Percentiles rank a stretch among this genome's conserved stretches.
phyloP scores from a whole-genome alignment of 208 protist genomes.

The Leptomonas seymouri region DNA sequence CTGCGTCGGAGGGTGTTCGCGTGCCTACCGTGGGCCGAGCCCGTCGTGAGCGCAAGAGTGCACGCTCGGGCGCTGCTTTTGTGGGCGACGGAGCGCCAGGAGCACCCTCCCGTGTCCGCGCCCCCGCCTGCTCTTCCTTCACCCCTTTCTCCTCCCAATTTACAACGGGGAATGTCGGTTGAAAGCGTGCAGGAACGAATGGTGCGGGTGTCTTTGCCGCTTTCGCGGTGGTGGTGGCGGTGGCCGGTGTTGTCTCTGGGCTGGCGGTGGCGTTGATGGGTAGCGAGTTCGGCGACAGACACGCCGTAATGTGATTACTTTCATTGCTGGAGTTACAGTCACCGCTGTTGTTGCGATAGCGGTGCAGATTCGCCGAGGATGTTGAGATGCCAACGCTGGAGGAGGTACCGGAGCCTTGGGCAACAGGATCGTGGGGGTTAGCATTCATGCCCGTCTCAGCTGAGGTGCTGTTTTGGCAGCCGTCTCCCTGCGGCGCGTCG shows the following conservation, averaged over 20 bases:
- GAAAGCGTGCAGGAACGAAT: conserved; percentile 6
- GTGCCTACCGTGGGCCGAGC: not conserved
- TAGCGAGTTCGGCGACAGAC: not conserved
- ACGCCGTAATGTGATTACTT: not conserved
- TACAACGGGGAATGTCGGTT: not conserved
- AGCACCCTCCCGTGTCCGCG: not conserved
- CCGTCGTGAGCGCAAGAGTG: not conserved
- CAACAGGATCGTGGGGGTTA: not conserved
- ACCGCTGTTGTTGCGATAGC: not conserved
- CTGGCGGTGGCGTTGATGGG: conserved; percentile 7
- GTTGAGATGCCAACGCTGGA: no score
- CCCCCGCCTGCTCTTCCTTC: not conserved
- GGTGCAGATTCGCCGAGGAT: not conserved
- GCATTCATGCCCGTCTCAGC: not conserved
- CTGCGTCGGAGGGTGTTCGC: not conserved
- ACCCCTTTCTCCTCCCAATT: conserved; percentile 2
- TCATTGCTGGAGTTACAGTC: not conserved
- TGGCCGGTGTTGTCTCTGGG: not conserved
- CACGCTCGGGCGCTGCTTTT: not conserved
- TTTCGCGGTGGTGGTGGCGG: not conserved
- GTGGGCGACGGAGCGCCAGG: not conserved
- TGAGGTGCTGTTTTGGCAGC: not conserved
- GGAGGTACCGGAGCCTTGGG: no score
- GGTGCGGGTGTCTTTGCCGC: not conserved
- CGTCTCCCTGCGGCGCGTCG: no score